Evolutionary conservation across 2,329 filamentous ascomycete genomes (phyloP).

Genomic region (Ascochyta clinopodiicola): DNA sequence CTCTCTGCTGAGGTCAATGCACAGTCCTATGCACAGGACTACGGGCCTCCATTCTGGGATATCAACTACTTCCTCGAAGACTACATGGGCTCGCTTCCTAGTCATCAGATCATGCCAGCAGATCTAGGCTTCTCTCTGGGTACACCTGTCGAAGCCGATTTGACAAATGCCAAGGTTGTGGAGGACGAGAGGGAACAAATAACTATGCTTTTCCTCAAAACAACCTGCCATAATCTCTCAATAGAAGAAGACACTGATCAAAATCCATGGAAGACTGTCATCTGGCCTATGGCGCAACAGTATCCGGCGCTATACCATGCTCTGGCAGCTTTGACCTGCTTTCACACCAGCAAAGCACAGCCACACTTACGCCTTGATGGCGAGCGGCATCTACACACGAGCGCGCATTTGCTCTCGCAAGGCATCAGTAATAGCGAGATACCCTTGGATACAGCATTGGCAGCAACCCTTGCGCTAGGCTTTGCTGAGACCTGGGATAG

Average conservation of each 20-base stretch:
- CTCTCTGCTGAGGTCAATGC: constrained; percentile 13
- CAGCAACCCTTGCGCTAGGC: constrained; percentile 69
- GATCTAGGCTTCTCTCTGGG: constrained; percentile 1
- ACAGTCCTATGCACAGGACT: constrained; percentile 15
- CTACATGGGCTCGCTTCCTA: constrained; percentile 15
- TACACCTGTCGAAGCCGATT: not conserved
- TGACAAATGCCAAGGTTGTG: not conserved
- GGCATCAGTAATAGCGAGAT: constrained; percentile 62
- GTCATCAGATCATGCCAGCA: constrained; percentile 7
- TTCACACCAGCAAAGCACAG: constrained; percentile 65
- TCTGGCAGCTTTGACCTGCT: constrained; percentile 70
- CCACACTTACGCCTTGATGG: constrained; percentile 64
- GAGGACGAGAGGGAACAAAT: constrained; percentile 21
- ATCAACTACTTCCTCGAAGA: constrained; percentile 24
- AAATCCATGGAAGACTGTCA: constrained; percentile 71
- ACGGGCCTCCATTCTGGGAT: constrained; percentile 21
- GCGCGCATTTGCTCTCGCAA: constrained; percentile 63
- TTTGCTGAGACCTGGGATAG: constrained; percentile 74
- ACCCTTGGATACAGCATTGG: constrained; percentile 66
- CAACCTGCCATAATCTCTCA: constrained; percentile 72
- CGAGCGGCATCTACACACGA: constrained; percentile 68
- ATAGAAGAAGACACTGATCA: constrained; percentile 70
- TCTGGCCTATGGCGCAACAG: constrained; percentile 70
- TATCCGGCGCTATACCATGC: constrained; percentile 70
- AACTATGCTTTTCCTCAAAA: constrained; percentile 58